Percentiles rank a stretch among this genome's conserved stretches.
phyloP scores from a whole-genome alignment of 306 rosid genomes.

The Prunus padus region DNA sequence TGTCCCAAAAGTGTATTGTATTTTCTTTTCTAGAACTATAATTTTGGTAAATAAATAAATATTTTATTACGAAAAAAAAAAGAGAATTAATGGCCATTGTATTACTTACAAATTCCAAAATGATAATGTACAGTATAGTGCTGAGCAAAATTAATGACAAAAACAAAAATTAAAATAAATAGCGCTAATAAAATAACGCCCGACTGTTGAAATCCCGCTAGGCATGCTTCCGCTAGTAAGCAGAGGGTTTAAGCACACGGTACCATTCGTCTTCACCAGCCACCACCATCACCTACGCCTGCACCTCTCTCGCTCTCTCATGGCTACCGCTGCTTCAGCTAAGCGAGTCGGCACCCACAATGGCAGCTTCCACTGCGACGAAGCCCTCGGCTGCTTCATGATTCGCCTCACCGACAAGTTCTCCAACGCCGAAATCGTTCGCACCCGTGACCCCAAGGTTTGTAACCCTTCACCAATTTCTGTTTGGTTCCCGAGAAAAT shows the following conservation, averaged over 20 bases:
- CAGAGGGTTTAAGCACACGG: conserved; percentile 12
- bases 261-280: not conserved
- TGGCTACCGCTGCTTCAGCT: conserved; percentile 9
- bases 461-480: not conserved
- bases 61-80: too few species aligned
- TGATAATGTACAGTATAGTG: too few species aligned
- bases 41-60: too few species aligned
- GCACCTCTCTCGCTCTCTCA: not conserved
- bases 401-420: conserved; percentile 81
- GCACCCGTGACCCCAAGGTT: conserved; percentile 85
- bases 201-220: not conserved
- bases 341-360: conserved; percentile 96
- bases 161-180: not conserved
- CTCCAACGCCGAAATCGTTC: conserved; percentile 71
- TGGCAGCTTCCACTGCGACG: conserved; percentile 97
- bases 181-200: not conserved
- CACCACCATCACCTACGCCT: not conserved
- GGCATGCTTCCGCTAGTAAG: conserved; percentile 26
- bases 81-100: too few species aligned
- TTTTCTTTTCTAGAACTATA: too few species aligned
- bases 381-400: conserved; percentile 99
- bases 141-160: not conserved
- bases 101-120: too few species aligned
- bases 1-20: too few species aligned
- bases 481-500: conserved; percentile 6